These are phyloP conservation scores for Aurinia saxatilis DNA, from an alignment of 345 rosid genomes.

Conservation along the genomic window DNA sequence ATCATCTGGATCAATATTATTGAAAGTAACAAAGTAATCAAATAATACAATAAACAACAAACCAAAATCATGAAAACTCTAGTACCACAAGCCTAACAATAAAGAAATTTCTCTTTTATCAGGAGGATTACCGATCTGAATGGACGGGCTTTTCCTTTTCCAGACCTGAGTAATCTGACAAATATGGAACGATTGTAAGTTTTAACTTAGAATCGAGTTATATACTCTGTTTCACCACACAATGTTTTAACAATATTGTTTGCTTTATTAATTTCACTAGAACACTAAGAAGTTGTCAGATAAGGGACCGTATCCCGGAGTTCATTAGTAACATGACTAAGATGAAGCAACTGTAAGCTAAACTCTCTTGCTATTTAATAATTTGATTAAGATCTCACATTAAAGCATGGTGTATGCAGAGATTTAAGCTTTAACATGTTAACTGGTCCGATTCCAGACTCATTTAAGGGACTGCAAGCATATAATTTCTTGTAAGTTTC, in stretches of 20 bases:
- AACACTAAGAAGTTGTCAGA: slow-evolving; percentile 53
- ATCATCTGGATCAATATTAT: no score
- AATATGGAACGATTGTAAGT: slow-evolving; percentile 43
- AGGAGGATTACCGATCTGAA: slow-evolving; percentile 70
- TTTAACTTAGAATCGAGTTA: not conserved
- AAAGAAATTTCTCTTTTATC: not conserved
- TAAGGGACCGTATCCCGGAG: slow-evolving; percentile 43
- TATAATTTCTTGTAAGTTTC: slow-evolving; percentile 43
- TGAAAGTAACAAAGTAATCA: no score
- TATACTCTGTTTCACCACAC: not conserved
- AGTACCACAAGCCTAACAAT: no score
- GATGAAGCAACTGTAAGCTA: slow-evolving; percentile 48
- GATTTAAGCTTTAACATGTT: slow-evolving; percentile 77
- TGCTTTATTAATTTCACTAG: slow-evolving; percentile 29
- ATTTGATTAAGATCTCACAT: not conserved
- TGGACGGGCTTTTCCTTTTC: slow-evolving; percentile 46
- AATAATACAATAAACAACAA: no score
- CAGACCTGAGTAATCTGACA: slow-evolving; percentile 33
- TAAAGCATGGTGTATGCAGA: slow-evolving; percentile 29
- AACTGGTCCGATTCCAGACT: slow-evolving; percentile 43
- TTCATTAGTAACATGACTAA: slow-evolving; percentile 33
- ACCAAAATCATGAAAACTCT: no score
- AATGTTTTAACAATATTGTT: not conserved
- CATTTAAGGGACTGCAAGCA: slow-evolving; percentile 6
- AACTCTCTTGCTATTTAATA: not conserved